Base-by-base conservation (phyloP, 163 green algal species). In the Trebouxiophyceae sp. region DNA sequence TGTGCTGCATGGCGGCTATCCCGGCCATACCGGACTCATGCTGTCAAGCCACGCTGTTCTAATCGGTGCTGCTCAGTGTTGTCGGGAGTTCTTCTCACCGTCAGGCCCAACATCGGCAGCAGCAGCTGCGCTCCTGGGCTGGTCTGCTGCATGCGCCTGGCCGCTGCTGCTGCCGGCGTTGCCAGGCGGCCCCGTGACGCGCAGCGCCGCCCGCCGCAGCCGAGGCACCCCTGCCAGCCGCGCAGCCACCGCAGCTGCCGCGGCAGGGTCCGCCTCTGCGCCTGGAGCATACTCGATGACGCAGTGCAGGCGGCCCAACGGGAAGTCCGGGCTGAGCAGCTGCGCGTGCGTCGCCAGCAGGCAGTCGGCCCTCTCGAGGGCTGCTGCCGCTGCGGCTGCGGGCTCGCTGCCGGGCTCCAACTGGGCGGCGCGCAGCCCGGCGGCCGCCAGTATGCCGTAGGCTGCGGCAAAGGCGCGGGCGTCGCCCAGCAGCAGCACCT, bases 391-490 rank as follows among this genome's bases (percentile, higher is more conserved):
- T 45, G 34, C 27, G n/a, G 29, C 56, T 5, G 22, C 4, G 12
- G 80, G 66, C 29, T 4, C 28, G 16, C 65, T 69, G 5, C 58
- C 46, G 1, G 66, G 45, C 33, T 85, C 77, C 27, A 84, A 33
- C 44, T 83, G 75, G 54, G 66, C 81, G 0, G 65, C 32, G 4
- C 67, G 67, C 45, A 78, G 47, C 12, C 73, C 77, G 5, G 70
- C 68, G 24, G 22, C 65, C 2, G 68, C 58, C n/a, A 75, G 54
- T 26, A 70, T 24, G 1, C 34, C 29, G 57, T 81, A 84, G 6
- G 83, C 60, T 2, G 67, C 76, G 61, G 81, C 81, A 45, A 83
- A 84, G 27, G 75, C 62, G 20, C 62, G 29, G 19, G 57, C 39
- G 34, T 80, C 62, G 5, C 68, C 78, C 16, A 83, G 23, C 30